A percentile compares a stretch with the other conserved stretches of the same genome.
Evolutionary conservation across 495 filamentous ascomycete genomes (phyloP).

Genomic region (Xylaria curta): DNA sequence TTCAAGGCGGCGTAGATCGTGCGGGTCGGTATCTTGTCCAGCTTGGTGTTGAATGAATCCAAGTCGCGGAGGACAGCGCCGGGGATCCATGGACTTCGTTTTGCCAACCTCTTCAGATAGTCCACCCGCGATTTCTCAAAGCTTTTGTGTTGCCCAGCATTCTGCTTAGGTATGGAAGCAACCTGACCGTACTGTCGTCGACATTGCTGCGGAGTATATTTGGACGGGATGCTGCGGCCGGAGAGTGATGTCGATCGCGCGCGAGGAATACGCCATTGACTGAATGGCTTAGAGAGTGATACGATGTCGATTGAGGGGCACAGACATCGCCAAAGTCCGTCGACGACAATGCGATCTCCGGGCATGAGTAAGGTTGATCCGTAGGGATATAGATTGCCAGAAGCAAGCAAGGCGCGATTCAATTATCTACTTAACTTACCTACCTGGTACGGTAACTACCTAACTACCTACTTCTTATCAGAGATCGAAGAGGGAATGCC

Average conservation of each 20-base stretch:
- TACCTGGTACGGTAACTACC: no score
- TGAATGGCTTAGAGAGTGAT: constrained; percentile 37
- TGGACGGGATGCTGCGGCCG: constrained; percentile 3
- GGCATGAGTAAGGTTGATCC: constrained; percentile 47
- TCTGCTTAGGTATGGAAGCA: neutral
- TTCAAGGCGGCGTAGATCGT: constrained; percentile 58
- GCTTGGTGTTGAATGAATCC: constrained; percentile 29
- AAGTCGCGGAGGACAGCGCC: constrained; percentile 25
- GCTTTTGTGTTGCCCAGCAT: neutral
- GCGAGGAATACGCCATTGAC: constrained; percentile 19
- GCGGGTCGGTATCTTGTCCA: constrained; percentile 36
- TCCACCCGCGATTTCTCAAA: constrained; percentile 28
- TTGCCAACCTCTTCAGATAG: constrained; percentile 36
- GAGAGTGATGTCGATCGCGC: constrained; percentile 26
- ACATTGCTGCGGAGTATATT: constrained; percentile 20
- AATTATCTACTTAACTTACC: no score
- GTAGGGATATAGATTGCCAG: neutral
- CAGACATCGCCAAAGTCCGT: constrained; percentile 72
- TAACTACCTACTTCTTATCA: no score
- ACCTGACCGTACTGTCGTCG: constrained; percentile 28
- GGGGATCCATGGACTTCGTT: constrained; percentile 37
- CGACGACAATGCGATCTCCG: constrained; percentile 54
- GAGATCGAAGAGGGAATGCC: neutral
- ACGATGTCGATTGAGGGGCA: constrained; percentile 63
- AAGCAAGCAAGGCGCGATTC: neutral